phyloP scores from a whole-genome alignment of 2,329 filamentous ascomycete genomes.

The Ophiognomonia clavigignenti-juglandacearum region DNA sequence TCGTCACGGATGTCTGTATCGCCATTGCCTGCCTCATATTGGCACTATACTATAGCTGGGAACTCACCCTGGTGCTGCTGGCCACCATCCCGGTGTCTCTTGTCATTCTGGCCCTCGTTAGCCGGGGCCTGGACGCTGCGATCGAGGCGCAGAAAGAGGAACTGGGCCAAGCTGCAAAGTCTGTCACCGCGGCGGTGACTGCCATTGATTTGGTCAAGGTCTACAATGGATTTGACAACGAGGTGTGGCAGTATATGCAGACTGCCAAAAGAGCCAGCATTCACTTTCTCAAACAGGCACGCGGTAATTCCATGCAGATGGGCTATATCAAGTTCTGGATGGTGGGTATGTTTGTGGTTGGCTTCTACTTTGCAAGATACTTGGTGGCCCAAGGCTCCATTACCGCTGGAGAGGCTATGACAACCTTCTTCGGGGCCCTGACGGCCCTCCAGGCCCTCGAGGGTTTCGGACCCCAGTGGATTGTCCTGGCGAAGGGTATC shows the following conservation, averaged over 20 bases:
- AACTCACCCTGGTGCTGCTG: conserved; percentile 74
- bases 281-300: conserved; percentile 64
- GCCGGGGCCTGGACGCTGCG: conserved; percentile 55
- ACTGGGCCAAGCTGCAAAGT: conserved; percentile 66
- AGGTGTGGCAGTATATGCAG: conserved; percentile 59
- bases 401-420: conserved; percentile 65
- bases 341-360: conserved; percentile 75
- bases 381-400: conserved; percentile 58
- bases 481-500: conserved; percentile 75
- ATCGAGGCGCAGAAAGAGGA: conserved; percentile 65
- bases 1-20: conserved; percentile 60
- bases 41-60: conserved; percentile 78
- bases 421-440: conserved; percentile 79
- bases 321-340: conserved; percentile 70
- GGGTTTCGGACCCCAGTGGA: conserved; percentile 68
- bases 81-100: conserved; percentile 66
- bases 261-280: conserved; percentile 53
- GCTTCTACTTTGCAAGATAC: conserved; percentile 81
- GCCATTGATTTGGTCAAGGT: conserved; percentile 84
- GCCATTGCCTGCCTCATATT: conserved; percentile 62
- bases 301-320: conserved; percentile 66
- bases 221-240: conserved; percentile 70
- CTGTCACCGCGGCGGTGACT: conserved; percentile 62
- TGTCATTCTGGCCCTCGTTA: conserved; percentile 54
- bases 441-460: conserved; percentile 73